These are phyloP conservation scores for Sphaerulina vaccinii DNA, from an alignment of 2,329 filamentous ascomycete species.

Conservation along the genomic window DNA sequence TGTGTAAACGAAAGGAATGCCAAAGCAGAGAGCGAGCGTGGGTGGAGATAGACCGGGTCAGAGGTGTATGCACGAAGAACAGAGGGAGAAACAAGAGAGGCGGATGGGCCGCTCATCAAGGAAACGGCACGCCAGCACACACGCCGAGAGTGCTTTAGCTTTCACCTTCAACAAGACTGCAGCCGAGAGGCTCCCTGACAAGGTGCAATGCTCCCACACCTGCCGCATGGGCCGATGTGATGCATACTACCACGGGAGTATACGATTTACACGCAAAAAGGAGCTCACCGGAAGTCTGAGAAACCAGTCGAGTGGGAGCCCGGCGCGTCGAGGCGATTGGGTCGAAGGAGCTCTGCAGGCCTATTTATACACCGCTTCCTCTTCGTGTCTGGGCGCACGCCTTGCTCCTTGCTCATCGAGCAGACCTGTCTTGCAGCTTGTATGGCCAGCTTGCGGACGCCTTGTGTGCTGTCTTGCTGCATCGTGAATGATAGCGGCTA, in stretches of 20 bases:
- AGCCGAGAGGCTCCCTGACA: too few relatives aligned
- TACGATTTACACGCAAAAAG: too few relatives aligned
- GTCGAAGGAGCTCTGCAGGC: background rate
- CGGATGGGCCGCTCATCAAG: background rate
- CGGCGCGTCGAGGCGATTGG: background rate
- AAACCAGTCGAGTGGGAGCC: background rate
- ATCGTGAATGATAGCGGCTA: too few relatives aligned
- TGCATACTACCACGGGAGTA: too few relatives aligned
- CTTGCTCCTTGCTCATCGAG: background rate
- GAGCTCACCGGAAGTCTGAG: too few relatives aligned
- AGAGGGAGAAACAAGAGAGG: background rate
- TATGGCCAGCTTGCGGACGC: background rate
- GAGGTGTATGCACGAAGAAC: background rate
- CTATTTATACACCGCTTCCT: slow-evolving; percentile 1
- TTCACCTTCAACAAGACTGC: too few relatives aligned
- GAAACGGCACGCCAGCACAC: background rate
- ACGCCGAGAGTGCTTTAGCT: background rate
- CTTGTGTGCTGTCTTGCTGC: too few relatives aligned
- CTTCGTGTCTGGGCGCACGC: background rate
- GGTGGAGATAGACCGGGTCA: background rate
- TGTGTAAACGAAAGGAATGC: background rate
- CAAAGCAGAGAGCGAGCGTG: background rate
- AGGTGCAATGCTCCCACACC: too few relatives aligned
- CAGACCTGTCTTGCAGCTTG: background rate
- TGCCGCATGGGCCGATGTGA: too few relatives aligned